Evolutionary conservation across 2,329 filamentous ascomycete genomes (phyloP).

Genomic region (Apiospora koreana): DNA sequence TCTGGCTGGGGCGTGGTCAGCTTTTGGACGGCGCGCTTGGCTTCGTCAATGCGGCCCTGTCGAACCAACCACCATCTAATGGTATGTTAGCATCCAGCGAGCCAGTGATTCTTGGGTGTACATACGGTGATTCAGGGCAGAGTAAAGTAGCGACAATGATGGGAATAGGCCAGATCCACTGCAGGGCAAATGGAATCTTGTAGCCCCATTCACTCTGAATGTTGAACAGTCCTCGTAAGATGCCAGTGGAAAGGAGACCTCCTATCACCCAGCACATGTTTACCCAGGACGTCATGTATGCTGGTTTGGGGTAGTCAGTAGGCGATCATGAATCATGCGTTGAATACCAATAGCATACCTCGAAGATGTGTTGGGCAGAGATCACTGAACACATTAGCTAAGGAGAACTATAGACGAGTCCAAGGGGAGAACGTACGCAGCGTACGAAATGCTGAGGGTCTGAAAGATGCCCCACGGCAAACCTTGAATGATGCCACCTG

Average conservation of each 20-base stretch:
- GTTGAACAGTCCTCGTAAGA: conserved; percentile 15
- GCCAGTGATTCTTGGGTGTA: neutral
- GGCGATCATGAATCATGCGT: neutral
- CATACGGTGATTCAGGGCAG: conserved; percentile 14
- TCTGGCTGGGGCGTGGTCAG: conserved; percentile 6
- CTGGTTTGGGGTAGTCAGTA: neutral
- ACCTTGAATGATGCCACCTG: conserved; percentile 15
- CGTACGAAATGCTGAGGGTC: conserved; percentile 14
- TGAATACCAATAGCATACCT: neutral
- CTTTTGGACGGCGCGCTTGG: conserved; percentile 12
- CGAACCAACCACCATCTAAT: conserved; percentile 14
- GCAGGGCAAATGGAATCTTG: conserved; percentile 14
- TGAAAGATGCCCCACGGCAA: conserved; percentile 19
- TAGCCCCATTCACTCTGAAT: conserved; percentile 15
- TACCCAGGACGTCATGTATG: conserved; percentile 17
- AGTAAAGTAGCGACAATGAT: conserved; percentile 12
- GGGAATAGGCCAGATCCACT: conserved; percentile 17
- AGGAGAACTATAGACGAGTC: neutral
- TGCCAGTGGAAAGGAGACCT: conserved; percentile 12
- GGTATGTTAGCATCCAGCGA: neutral
- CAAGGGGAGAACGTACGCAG: neutral
- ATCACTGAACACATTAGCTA: neutral
- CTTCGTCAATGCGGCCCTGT: conserved; percentile 13
- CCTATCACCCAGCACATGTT: conserved; percentile 17
- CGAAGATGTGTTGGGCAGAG: conserved; percentile 15